A percentile compares a stretch with the other conserved stretches of the same genome.
These are phyloP conservation scores for Paraglomus brasilianum DNA, from an alignment of 192 early-diverging fungal species.

Conservation along the genomic window DNA sequence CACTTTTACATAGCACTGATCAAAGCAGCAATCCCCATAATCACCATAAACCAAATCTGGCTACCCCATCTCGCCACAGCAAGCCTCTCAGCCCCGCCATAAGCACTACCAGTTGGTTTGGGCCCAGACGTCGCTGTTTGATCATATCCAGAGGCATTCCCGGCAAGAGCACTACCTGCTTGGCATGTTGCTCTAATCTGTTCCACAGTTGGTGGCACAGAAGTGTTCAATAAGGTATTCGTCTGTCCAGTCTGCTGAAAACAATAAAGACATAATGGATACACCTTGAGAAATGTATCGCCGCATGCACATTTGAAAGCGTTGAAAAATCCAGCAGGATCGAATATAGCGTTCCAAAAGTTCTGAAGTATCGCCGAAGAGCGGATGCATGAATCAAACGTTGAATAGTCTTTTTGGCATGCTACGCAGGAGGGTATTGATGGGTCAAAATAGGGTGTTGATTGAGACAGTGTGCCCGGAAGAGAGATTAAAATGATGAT, in stretches of 20 bases:
- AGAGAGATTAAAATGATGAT: too few relatives aligned
- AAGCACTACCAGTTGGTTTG: too few relatives aligned
- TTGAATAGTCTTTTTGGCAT: conserved; percentile 10
- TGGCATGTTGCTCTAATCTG: background rate
- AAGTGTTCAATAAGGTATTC: conserved; percentile 1
- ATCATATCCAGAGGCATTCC: conserved; percentile 21
- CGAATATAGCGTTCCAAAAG: background rate
- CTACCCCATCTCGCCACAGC: too few relatives aligned
- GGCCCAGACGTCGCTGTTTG: background rate
- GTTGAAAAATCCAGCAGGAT: conserved; percentile 6
- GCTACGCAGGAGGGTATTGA: conserved; percentile 11
- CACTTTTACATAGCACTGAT: too few relatives aligned
- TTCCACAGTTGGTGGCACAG: conserved; percentile 15
- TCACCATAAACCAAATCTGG: too few relatives aligned
- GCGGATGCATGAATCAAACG: conserved; percentile 12
- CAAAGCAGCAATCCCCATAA: too few relatives aligned
- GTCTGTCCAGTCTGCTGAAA: conserved; percentile 5
- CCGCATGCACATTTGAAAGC: background rate
- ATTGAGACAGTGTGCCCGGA: too few relatives aligned
- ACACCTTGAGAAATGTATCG: conserved; percentile 8
- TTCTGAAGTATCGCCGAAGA: background rate
- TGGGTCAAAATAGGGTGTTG: conserved; percentile 4
- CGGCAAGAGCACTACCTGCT: background rate
- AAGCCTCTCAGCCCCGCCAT: too few relatives aligned
- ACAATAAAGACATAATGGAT: conserved; percentile 13